Evolutionary conservation across 1,139 yeast genomes (phyloP).

Genomic region (Taphrina flavorubra): DNA sequence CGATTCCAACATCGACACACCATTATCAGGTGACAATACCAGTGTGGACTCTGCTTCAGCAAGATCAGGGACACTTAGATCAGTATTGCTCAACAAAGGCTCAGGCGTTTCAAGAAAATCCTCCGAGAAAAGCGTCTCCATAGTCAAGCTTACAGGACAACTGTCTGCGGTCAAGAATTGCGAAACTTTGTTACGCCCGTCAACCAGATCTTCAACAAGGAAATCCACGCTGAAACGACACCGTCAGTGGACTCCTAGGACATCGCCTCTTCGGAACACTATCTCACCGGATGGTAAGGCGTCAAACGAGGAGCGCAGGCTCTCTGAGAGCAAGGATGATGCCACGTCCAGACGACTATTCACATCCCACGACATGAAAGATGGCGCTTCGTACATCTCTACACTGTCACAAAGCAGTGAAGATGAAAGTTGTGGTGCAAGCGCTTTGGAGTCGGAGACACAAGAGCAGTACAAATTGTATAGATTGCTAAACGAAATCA

Average conservation of each 20-base stretch:
- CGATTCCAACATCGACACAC: no score
- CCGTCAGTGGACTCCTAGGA: slow-evolving; percentile 3
- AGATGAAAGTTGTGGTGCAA: not conserved
- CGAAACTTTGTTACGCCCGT: not conserved
- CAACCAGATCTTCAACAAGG: not conserved
- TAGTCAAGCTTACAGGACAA: not conserved
- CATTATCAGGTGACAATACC: no score
- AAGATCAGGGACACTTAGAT: not conserved
- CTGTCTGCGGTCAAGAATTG: slow-evolving; percentile 1
- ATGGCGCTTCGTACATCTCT: not conserved
- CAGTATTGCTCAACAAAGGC: not conserved
- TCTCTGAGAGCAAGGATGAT: not conserved
- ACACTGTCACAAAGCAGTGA: not conserved
- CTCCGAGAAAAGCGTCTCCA: not conserved
- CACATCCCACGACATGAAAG: not conserved
- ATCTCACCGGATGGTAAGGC: not conserved
- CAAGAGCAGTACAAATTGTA: slow-evolving; percentile 5
- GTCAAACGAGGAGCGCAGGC: no score
- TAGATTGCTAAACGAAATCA: not conserved
- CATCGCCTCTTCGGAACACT: not conserved
- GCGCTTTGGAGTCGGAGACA: not conserved
- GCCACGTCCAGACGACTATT: not conserved
- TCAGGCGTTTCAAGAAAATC: not conserved
- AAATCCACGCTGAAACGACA: not conserved
- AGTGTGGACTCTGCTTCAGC: no score